Base-by-base conservation (phyloP, 805 yeast species). In the Limtongia smithiae region DNA sequence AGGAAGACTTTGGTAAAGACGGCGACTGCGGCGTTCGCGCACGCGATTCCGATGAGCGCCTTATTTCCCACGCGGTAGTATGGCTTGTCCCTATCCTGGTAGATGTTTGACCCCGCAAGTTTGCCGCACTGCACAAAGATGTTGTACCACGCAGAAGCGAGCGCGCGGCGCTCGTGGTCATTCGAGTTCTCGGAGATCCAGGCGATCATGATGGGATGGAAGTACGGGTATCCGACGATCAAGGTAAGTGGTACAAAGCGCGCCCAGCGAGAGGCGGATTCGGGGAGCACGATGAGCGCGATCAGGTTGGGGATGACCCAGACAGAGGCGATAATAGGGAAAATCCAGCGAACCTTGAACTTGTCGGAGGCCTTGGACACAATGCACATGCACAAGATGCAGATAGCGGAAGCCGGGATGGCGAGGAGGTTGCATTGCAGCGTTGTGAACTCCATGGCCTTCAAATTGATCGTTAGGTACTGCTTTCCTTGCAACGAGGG, bases 181-280 rank as follows among this genome's bases (percentile, higher is more conserved):
- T 79, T 77, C 12, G 85, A 73, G 59, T 82, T 82, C 25, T 76
- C 63, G 0, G 88, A 80, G 48, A 79, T 73, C 81, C 85, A 78
- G 17, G 78, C 68, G 25, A 79, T 80, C 54, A 75, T 66, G 44
- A 81, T 65, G 1, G 83, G 78, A 65, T 78, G 79, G 25, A 73
- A 67, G 44, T 73, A 72, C 0, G 80, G 77, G 32, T 72, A 70
- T 18, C 74, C 76, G 31, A 78, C 64, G 18, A 71, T 55, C 20
- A 72, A 50, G 1, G 58, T 39, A 7, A 46, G 28, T 17, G 44
- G 31, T 6, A 34, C 50, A 28, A 45, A 56, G 3, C 49, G 36
- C n/a, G 44, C 42, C 60, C 60, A 56, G 6, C 50, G 56, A 12
- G 63, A 32, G 3, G 45, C 46, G 15, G 25, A 20, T 7, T 45